Evolutionary conservation across 371 early-diverging fungal genomes (phyloP), one percentile per base, ranked within the genome.

Genomic region (Saksenaea vasiformis): DNA sequence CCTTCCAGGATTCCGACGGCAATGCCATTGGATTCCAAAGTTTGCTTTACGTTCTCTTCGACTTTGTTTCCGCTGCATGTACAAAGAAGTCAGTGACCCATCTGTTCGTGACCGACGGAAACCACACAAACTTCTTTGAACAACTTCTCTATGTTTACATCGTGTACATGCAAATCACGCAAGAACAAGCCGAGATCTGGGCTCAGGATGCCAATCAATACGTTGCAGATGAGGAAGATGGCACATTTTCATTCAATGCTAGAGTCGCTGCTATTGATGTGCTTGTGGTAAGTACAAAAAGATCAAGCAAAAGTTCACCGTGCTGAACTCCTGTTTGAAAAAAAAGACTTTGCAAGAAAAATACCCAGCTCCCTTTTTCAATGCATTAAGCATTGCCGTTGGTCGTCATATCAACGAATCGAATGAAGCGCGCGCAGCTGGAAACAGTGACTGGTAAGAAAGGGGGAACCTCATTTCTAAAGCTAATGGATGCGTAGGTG

Each of bases 181-280:
- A 87, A 54, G 93, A 92, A 22, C 92, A 90, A 69, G 81, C 76
- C 1, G 94, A 93, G 26, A 83, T 78, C 31, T 97, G 97, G 97
- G 74, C 76, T 9, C 70, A 77, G 24, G 95, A 97, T 70, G 86
- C 91, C 47, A 93, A 94, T 61, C 87, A 93, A 64, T 96, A 87
- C 64, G 90, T 95, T 22, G 92, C 92, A 19, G 97, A 95, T 66
- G 94, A 93, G 57, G 93, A 93, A 54, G 95, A 96, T 57, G 93
- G 92, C 39, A 90, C 91, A 3, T 87, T 86, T 39, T 86, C 85
- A 7, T 94, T 88, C 71, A 94, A 86, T 57, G 90, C 94, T 41
- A 87, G 96, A 64, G 85, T 94, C 14, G 91, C 94, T 19, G 89
- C 90, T 0, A 83, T 89, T 57, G 94, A 94, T 74, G 80, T 93